Percentiles rank a stretch among this genome's conserved stretches.
Conservation (phyloP, 352 stramenopile genomes). For the Globisporangium spinosum region DNA sequence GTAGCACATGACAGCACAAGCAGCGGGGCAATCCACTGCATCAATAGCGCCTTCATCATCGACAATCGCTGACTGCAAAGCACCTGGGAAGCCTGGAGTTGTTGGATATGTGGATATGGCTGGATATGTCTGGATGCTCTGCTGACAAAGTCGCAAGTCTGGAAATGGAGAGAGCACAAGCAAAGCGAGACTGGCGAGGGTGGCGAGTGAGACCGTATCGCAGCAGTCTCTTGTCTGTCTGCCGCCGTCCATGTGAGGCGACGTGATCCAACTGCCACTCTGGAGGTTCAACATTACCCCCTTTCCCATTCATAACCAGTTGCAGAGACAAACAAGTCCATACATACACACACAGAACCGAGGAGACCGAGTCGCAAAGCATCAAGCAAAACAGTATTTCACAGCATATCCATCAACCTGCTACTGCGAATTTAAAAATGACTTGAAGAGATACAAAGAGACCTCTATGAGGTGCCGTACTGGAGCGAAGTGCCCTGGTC, state of each 20-base stretch:
- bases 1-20: not conserved
- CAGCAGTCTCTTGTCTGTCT: not conserved
- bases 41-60: not conserved
- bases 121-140: not conserved
- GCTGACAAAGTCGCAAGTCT: not conserved
- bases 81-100: not conserved
- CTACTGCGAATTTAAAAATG: slow-evolving; percentile 1
- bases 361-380: not conserved
- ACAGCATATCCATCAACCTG: not conserved
- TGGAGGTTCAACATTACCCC: not conserved
- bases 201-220: not conserved
- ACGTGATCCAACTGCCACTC: not conserved
- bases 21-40: not conserved
- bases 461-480: slow-evolving; percentile 8
- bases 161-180: not conserved
- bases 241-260: not conserved
- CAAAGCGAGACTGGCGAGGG: not conserved
- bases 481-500: not conserved
- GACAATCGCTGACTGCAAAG: not conserved
- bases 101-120: no score
- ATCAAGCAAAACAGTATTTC: slow-evolving; percentile 13
- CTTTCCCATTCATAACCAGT: not conserved
- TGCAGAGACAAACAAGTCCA: not conserved
- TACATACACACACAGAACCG: no score
- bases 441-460: not conserved